These are phyloP conservation scores for Trypanosoma grayi DNA, from an alignment of 208 protist genomes.

Conservation along the genomic window DNA sequence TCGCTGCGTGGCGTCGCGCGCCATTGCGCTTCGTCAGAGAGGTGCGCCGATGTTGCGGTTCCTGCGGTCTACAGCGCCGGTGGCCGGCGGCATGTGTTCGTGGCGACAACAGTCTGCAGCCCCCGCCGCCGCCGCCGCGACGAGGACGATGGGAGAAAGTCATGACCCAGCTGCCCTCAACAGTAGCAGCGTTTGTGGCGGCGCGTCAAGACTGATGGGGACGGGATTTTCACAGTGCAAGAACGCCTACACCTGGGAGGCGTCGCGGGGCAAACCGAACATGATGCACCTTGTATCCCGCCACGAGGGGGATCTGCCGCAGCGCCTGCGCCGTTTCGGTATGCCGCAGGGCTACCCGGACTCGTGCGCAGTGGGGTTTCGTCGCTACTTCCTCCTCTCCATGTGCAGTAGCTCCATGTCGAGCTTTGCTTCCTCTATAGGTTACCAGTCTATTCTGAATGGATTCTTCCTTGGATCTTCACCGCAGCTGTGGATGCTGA, in stretches of 20 bases:
- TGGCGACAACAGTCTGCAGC: too few species aligned
- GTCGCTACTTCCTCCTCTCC: slow-evolving; percentile 79
- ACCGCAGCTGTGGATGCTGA: slow-evolving; percentile 87
- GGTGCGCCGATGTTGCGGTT: not conserved
- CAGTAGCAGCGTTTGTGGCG: not conserved
- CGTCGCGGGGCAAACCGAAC: not conserved
- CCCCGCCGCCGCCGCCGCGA: not conserved
- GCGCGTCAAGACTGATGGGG: not conserved
- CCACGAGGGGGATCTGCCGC: slow-evolving; percentile 29
- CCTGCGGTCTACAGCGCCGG: not conserved
- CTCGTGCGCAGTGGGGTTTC: slow-evolving; percentile 66
- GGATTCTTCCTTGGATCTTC: slow-evolving; percentile 80
- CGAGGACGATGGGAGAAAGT: too few species aligned
- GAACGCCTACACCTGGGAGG: slow-evolving; percentile 34
- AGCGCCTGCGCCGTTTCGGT: slow-evolving; percentile 51
- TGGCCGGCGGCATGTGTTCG: not conserved
- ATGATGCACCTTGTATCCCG: slow-evolving; percentile 3
- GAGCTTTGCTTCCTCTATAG: slow-evolving; percentile 85
- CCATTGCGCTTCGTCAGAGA: not conserved
- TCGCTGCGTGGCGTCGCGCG: not conserved
- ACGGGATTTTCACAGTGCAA: slow-evolving; percentile 61
- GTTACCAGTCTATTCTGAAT: slow-evolving; percentile 77
- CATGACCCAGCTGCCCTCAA: not conserved
- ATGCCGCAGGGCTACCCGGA: slow-evolving; percentile 80
- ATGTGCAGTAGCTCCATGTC: slow-evolving; percentile 68